These are phyloP conservation scores for Tetrapisispora nanseiensis DNA, from an alignment of 805 yeast genomes.

Conservation along the genomic window DNA sequence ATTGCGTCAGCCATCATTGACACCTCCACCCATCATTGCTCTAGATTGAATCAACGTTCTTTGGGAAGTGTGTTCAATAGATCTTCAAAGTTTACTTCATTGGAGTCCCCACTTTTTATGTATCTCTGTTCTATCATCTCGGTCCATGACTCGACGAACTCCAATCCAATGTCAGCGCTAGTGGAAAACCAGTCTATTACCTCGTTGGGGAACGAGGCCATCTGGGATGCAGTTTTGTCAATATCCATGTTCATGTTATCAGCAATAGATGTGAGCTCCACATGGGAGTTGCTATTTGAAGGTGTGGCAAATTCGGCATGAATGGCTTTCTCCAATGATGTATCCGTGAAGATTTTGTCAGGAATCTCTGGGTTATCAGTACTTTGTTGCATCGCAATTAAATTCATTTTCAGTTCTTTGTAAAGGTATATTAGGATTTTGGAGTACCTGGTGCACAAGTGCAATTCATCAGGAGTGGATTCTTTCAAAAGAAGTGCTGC, in stretches of 20 bases:
- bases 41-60: neutral
- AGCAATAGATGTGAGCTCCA: neutral
- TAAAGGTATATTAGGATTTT: slow-evolving; percentile 68
- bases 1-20: too few species aligned
- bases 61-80: neutral
- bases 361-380: neutral
- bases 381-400: slow-evolving; percentile 6
- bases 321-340: neutral
- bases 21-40: too few species aligned
- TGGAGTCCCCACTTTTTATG: slow-evolving; percentile 10
- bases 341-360: neutral
- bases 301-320: neutral
- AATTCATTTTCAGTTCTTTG: slow-evolving; percentile 54
- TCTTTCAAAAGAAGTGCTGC: slow-evolving; percentile 69
- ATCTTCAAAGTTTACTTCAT: neutral
- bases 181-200: slow-evolving; percentile 43
- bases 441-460: slow-evolving; percentile 70
- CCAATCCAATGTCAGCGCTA: slow-evolving; percentile 43
- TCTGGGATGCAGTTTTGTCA: neutral
- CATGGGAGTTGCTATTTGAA: neutral
- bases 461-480: slow-evolving; percentile 84
- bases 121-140: slow-evolving; percentile 67
- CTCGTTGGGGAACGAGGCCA: slow-evolving; percentile 14
- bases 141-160: slow-evolving; percentile 69
- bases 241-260: neutral